Conservation (phyloP, 164 flowering plant species). For the Berberis vulgaris region DNA sequence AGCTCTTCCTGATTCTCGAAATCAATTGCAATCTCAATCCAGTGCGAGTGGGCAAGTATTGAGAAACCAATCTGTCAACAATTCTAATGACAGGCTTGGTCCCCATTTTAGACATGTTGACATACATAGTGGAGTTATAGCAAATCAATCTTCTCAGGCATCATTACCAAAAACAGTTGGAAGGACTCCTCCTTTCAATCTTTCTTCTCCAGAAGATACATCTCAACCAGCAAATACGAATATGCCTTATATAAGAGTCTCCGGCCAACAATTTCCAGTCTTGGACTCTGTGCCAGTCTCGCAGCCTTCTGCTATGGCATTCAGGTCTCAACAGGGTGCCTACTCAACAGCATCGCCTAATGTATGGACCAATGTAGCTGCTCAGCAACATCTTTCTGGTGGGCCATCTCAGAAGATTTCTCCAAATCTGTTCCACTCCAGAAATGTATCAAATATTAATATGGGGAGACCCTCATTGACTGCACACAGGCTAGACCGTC, state of each 20-base stretch:
- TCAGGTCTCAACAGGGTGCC: constrained; percentile 29
- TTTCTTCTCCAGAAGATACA: constrained; percentile 18
- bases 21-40: constrained; percentile 34
- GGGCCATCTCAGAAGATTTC: constrained; percentile 23
- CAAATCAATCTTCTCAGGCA: constrained; percentile 23
- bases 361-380: constrained; percentile 38
- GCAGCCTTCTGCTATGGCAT: constrained; percentile 24
- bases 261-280: constrained; percentile 26
- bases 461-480: constrained; percentile 20
- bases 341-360: constrained; percentile 31
- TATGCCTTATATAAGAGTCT: constrained; percentile 20
- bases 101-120: constrained; percentile 24
- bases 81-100: constrained; percentile 23
- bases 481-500: constrained; percentile 25
- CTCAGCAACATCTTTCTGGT: constrained; percentile 25
- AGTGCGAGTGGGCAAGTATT: constrained; percentile 23
- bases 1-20: constrained; percentile 24
- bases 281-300: constrained; percentile 28
- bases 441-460: constrained; percentile 17
- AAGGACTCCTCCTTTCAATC: constrained; percentile 16
- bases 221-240: constrained; percentile 18
- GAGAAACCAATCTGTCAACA: constrained; percentile 21
- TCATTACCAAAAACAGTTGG: constrained; percentile 25
- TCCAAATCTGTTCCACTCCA: constrained; percentile 23
- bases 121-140: constrained; percentile 19